Conservation (phyloP, 2,329 filamentous ascomycete genomes). For the Achaetomium macrosporum region DNA sequence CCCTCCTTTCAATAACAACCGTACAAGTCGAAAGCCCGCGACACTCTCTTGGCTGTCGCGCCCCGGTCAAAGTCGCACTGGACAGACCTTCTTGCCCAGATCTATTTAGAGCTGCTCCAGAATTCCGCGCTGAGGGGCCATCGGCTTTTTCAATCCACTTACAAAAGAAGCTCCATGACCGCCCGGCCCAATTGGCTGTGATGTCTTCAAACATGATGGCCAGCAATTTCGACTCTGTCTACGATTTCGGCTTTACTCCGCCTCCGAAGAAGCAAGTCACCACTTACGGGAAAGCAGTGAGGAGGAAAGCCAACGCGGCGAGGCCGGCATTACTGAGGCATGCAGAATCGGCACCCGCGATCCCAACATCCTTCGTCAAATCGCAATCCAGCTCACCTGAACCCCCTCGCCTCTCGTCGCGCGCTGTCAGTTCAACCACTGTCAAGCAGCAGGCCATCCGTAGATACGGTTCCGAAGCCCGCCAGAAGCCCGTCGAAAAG, state of each 20-base stretch:
- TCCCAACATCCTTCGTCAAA: slow-evolving; percentile 12
- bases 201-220: slow-evolving; percentile 12
- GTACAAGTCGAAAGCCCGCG: too few relatives aligned
- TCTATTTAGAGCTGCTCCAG: too few relatives aligned
- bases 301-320: slow-evolving; percentile 18
- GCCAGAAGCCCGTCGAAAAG: slow-evolving; percentile 10
- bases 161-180: background rate
- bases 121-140: too few relatives aligned
- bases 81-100: too few relatives aligned
- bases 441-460: slow-evolving; percentile 3
- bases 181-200: too few relatives aligned
- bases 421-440: slow-evolving; percentile 7
- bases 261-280: slow-evolving; percentile 28
- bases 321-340: slow-evolving; percentile 12
- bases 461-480: slow-evolving; percentile 1
- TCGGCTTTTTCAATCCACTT: background rate
- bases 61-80: too few relatives aligned
- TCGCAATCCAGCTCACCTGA: slow-evolving; percentile 17
- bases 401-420: slow-evolving; percentile 10
- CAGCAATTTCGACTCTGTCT: slow-evolving; percentile 16
- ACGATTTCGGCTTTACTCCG: slow-evolving; percentile 21
- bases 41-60: too few relatives aligned
- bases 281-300: slow-evolving; percentile 29
- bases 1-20: too few relatives aligned
- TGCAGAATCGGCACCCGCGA: slow-evolving; percentile 15